A percentile compares a stretch with the other conserved stretches of the same genome.
These are phyloP conservation scores for Prunus mira DNA, from an alignment of 306 rosid genomes.

Conservation along the genomic window DNA sequence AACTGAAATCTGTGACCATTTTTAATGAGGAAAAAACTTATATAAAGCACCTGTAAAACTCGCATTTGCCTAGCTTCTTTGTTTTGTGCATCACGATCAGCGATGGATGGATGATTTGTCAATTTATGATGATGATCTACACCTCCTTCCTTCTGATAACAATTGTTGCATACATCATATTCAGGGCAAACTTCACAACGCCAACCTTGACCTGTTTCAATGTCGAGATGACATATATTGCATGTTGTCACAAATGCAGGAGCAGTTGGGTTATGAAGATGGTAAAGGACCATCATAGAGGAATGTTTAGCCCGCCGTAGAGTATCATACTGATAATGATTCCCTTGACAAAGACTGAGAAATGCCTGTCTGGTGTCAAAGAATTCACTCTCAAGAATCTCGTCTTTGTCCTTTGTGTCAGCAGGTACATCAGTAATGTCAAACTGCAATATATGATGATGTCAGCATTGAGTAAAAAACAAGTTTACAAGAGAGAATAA, in stretches of 20 bases:
- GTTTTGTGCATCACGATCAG: slow-evolving; percentile 93
- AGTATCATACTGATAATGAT: slow-evolving; percentile 97
- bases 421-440: slow-evolving; percentile 65
- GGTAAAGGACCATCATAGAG: slow-evolving; percentile 98
- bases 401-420: slow-evolving; percentile 95
- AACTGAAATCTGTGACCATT: not conserved
- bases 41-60: slow-evolving; percentile 64
- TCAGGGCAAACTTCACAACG: slow-evolving; percentile 96
- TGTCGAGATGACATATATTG: slow-evolving; percentile 75
- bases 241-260: slow-evolving; percentile 87
- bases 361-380: slow-evolving; percentile 99
- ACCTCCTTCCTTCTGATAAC: slow-evolving; percentile 87
- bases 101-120: slow-evolving; percentile 92
- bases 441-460: slow-evolving; percentile 41
- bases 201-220: slow-evolving; percentile 99
- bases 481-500: not conserved
- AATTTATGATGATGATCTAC: slow-evolving; percentile 88
- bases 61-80: slow-evolving; percentile 92
- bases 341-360: slow-evolving; percentile 98
- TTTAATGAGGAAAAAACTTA: not conserved
- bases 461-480: slow-evolving; percentile 4
- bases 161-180: slow-evolving; percentile 86
- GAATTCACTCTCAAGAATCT: slow-evolving; percentile 97
- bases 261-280: slow-evolving; percentile 99
- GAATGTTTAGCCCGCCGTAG: slow-evolving; percentile 98